A percentile compares a stretch with the other conserved stretches of the same genome.
Evolutionary conservation across 257 asterid species (phyloP).

Genomic region (Fraxinus cuspidata): DNA sequence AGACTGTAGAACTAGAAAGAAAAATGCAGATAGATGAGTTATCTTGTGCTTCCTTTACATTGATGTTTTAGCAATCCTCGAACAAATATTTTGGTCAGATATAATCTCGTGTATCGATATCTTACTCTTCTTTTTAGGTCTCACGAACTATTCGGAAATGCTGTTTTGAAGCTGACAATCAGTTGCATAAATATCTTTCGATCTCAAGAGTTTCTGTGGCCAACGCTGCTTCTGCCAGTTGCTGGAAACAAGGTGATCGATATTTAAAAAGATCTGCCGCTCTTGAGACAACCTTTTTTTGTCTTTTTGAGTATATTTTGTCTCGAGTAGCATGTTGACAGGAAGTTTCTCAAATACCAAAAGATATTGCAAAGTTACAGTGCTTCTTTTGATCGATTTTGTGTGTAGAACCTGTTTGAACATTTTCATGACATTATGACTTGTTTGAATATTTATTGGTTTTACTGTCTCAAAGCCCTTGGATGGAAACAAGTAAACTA

Average conservation of each 20-base stretch:
- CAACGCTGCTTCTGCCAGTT: conserved; percentile 85
- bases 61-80: no score
- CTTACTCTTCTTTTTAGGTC: conserved; percentile 47
- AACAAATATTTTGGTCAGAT: neutral
- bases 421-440: neutral
- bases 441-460: neutral
- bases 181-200: conserved; percentile 75
- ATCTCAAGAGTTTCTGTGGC: conserved; percentile 95
- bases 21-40: no score
- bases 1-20: neutral
- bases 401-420: neutral
- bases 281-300: conserved; percentile 1
- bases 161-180: conserved; percentile 91
- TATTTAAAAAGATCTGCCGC: neutral
- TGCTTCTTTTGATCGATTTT: neutral
- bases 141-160: conserved; percentile 96
- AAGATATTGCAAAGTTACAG: conserved; percentile 5
- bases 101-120: neutral
- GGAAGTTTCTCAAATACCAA: neutral
- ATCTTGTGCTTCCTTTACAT: neutral
- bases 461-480: neutral
- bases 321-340: conserved; percentile 7
- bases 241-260: conserved; percentile 86
- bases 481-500: neutral
- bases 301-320: neutral